Percentiles rank a stretch among this genome's conserved stretches.
Conservation (phyloP, 2,329 filamentous ascomycete genomes). For the Mycogone perniciosa region DNA sequence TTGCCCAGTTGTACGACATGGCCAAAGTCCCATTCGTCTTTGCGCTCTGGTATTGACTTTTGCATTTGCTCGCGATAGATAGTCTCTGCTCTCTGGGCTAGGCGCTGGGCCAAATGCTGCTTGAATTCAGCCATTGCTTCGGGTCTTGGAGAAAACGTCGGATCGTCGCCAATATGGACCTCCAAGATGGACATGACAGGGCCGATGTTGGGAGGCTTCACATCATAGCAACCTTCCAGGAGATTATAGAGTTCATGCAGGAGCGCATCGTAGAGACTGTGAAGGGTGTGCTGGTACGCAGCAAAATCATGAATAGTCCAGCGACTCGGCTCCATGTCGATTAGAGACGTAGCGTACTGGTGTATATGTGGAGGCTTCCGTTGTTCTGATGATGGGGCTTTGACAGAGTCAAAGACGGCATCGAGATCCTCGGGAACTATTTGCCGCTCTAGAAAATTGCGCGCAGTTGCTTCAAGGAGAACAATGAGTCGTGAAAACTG, state of each 20-base stretch:
- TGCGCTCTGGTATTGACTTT: constrained; percentile 69
- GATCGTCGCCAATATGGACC: constrained; percentile 73
- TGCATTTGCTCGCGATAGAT: constrained; percentile 75
- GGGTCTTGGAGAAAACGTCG: constrained; percentile 62
- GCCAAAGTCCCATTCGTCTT: constrained; percentile 82
- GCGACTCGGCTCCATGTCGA: constrained; percentile 49
- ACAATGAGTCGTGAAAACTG: constrained; percentile 72
- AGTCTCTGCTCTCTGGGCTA: constrained; percentile 68
- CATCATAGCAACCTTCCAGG: constrained; percentile 83
- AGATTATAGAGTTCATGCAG: constrained; percentile 81
- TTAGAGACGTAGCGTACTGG: constrained; percentile 43
- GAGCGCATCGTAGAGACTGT: constrained; percentile 70
- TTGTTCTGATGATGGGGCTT: constrained; percentile 60
- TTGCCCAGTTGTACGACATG: constrained; percentile 88
- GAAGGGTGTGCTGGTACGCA: constrained; percentile 68
- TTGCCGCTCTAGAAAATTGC: constrained; percentile 80
- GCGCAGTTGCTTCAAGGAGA: constrained; percentile 75
- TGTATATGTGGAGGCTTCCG: constrained; percentile 57
- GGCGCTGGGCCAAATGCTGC: constrained; percentile 62
- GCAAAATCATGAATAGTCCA: constrained; percentile 67
- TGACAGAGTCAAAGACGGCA: constrained; percentile 73
- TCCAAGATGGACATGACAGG: constrained; percentile 75
- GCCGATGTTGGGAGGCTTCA: constrained; percentile 76
- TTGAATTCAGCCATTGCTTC: constrained; percentile 69
- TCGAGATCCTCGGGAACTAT: constrained; percentile 77